These are phyloP conservation scores for Rosellinia necatrix DNA, from an alignment of 2,329 filamentous ascomycete genomes.

Conservation along the genomic window DNA sequence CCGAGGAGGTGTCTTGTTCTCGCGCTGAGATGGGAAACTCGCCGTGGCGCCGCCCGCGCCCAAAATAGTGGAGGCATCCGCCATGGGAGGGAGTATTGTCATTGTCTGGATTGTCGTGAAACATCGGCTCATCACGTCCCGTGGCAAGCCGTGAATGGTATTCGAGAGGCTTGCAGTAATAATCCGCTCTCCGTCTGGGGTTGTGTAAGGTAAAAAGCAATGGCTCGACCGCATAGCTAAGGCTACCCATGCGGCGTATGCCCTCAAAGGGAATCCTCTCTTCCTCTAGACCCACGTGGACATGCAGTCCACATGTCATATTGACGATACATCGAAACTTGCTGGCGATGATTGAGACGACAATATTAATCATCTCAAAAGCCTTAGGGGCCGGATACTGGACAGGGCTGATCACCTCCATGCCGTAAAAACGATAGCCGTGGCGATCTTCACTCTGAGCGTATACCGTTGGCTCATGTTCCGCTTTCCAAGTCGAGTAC, in stretches of 20 bases:
- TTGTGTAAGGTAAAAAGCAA: constrained; percentile 26
- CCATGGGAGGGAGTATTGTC: neutral
- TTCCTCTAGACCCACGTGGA: constrained; percentile 30
- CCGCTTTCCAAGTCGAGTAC: neutral
- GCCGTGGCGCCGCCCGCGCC: constrained; percentile 17
- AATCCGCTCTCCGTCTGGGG: constrained; percentile 13
- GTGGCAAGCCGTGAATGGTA: constrained; percentile 11
- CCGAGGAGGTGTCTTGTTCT: neutral
- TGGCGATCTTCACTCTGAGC: no score
- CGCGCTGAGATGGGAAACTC: constrained; percentile 21
- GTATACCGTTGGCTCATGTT: no score
- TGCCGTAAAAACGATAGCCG: neutral
- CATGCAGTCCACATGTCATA: constrained; percentile 27
- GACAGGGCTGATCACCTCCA: constrained; percentile 27
- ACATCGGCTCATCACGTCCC: neutral
- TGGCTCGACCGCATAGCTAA: constrained; percentile 29
- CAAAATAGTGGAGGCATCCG: constrained; percentile 18
- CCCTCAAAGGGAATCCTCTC: constrained; percentile 24
- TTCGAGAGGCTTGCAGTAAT: constrained; percentile 16
- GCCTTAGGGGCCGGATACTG: constrained; percentile 10
- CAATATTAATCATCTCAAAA: constrained; percentile 21
- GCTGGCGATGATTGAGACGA: constrained; percentile 8
- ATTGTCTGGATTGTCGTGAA: neutral
- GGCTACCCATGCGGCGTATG: constrained; percentile 20
- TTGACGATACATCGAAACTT: constrained; percentile 25